phyloP scores from a whole-genome alignment of 2,329 filamentous ascomycete genomes.

The Fusarium sp. region DNA sequence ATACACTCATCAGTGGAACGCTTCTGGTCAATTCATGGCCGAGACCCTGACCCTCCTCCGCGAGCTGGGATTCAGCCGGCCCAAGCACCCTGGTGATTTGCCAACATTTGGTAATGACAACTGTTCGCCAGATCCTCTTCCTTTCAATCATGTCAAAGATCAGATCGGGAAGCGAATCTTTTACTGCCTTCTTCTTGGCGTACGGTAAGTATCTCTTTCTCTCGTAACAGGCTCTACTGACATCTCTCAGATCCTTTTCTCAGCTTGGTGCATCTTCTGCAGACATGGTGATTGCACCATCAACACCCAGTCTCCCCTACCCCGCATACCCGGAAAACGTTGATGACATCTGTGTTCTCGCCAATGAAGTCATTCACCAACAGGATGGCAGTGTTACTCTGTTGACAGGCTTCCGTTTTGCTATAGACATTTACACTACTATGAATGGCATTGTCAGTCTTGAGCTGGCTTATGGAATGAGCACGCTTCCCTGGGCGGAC shows the following conservation, averaged over 20 bases:
- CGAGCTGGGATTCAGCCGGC: constrained; percentile 72
- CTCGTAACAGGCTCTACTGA: constrained; percentile 18
- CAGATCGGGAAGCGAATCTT: constrained; percentile 83
- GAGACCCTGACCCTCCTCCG: constrained; percentile 76
- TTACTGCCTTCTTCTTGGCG: constrained; percentile 82
- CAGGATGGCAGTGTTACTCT: constrained; percentile 74
- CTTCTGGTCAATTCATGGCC: constrained; percentile 76
- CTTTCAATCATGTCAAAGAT: constrained; percentile 75
- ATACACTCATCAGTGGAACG: constrained; percentile 74
- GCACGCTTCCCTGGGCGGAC: constrained; percentile 79
- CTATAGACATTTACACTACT: constrained; percentile 80
- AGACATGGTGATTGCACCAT: constrained; percentile 79
- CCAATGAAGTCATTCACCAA: constrained; percentile 75
- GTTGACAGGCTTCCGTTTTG: constrained; percentile 83
- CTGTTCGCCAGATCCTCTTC: constrained; percentile 52
- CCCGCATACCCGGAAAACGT: constrained; percentile 83
- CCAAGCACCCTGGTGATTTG: constrained; percentile 55
- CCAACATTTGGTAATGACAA: constrained; percentile 54
- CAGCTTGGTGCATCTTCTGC: constrained; percentile 78
- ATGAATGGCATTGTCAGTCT: constrained; percentile 83
- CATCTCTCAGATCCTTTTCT: constrained; percentile 71
- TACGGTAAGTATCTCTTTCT: constrained; percentile 60
- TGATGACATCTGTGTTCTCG: constrained; percentile 83
- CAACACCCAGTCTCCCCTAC: constrained; percentile 78
- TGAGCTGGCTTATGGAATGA: constrained; percentile 83